Evolutionary conservation across 306 rosid species (phyloP), one percentile per base, ranked within the genome.

Genomic region (Coriaria nepalensis): DNA sequence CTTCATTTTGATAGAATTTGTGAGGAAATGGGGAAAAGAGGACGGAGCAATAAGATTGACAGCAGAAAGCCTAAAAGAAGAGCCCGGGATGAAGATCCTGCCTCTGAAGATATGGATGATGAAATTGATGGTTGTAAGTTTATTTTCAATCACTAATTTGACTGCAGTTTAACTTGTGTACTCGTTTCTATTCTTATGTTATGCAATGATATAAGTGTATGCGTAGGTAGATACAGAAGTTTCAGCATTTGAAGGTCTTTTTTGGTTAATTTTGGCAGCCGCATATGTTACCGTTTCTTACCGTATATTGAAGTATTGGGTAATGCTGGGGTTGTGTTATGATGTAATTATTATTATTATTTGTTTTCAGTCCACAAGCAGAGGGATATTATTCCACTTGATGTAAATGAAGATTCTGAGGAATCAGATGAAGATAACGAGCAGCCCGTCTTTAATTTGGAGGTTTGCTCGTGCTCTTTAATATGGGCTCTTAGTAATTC

Each of bases 61-160:
- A 52, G n/a, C 29, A 59, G 37, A 60, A 66, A 50, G 14, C 11
- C 67, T 6, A 73, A 68, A 64, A 65, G 45, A 33, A 72, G 61
- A 41, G 39, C 65, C 10, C 55, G 36, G 0, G 43, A 52, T 7
- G 46, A 64, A 12, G 50, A 50, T 40, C 55, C 32, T 5, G 60
- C 60, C 42, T 43, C 64, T 4, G 42, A 56, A 8, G 73, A 74
- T 32, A 81, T 90, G 84, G 87, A 84, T 53, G 93, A 90, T 47
- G 95, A 84, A 52, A 75, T 90, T 49, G 97, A 90, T 68, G 73
- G 80, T 12, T 90, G 97, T 90, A 74, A 64, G 64, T 67, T 43
- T 10, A 7, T 58, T 42, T 5, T 54, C 5, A 20, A 20, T 20
- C 29, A 20, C 29, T 20, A 20, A 20, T 20, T 20, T 20, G 29